These are phyloP conservation scores for Ceratobasidium sp. DNA, from an alignment of 1,284 basidiomycete species.

Conservation along the genomic window DNA sequence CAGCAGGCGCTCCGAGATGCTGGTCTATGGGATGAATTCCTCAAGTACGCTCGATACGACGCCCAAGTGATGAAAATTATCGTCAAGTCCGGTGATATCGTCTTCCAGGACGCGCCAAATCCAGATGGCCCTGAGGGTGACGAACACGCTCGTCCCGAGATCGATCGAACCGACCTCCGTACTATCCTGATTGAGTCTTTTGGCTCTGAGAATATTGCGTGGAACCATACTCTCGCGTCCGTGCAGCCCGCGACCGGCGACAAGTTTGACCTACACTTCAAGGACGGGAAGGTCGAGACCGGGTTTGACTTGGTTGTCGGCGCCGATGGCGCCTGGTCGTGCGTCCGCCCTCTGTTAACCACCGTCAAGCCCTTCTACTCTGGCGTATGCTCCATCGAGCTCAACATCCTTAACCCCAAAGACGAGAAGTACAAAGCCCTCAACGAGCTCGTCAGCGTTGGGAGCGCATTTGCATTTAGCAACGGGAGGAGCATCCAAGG, in stretches of 20 bases:
- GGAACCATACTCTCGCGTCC: constrained; percentile 52
- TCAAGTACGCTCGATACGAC: constrained; percentile 52
- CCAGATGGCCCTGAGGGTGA: constrained; percentile 44
- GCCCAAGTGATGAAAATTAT: constrained; percentile 54
- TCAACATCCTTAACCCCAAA: constrained; percentile 52
- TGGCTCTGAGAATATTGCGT: constrained; percentile 52
- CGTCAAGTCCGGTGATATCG: constrained; percentile 51
- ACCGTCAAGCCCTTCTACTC: constrained; percentile 56
- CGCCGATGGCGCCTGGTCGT: constrained; percentile 64
- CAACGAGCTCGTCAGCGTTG: constrained; percentile 54
- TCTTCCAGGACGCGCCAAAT: constrained; percentile 21
- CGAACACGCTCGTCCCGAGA: constrained; percentile 53
- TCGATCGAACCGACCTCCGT: constrained; percentile 55
- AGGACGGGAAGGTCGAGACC: constrained; percentile 47
- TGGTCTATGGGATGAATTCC: constrained; percentile 55
- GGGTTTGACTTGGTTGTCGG: constrained; percentile 60
- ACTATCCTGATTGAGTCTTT: constrained; percentile 54
- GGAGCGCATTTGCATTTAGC: constrained; percentile 53
- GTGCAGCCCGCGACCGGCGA: constrained; percentile 41
- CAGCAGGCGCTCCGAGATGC: constrained; percentile 55
- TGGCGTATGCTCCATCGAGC: constrained; percentile 57
- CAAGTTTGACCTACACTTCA: constrained; percentile 47
- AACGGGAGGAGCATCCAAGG: constrained; percentile 54
- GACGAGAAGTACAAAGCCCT: constrained; percentile 52
- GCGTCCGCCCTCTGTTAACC: constrained; percentile 59